Percentiles rank a stretch among this genome's conserved stretches.
These are phyloP conservation scores for Ceriops decandra DNA, from an alignment of 345 rosid genomes.

Conservation along the genomic window DNA sequence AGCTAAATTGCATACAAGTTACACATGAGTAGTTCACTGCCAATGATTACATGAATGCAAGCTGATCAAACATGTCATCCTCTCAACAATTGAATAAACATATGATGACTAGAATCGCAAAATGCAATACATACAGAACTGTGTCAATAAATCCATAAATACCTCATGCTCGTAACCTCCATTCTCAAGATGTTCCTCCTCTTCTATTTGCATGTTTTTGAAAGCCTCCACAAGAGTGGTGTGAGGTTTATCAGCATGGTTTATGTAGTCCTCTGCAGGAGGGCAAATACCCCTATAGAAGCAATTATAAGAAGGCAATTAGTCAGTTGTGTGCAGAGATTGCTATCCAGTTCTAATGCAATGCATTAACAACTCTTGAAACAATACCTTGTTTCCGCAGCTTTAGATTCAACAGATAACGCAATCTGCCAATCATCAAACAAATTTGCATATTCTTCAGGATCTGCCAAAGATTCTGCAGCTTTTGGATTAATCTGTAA, in stretches of 20 bases:
- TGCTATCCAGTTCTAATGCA: not conserved
- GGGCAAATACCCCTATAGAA: conserved; percentile 55
- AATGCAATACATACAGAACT: not conserved
- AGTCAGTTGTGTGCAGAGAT: not conserved
- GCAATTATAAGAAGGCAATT: conserved; percentile 17
- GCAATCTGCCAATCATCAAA: conserved; percentile 99
- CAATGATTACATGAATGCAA: not conserved
- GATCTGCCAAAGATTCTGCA: conserved; percentile 97
- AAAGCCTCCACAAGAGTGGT: conserved; percentile 83
- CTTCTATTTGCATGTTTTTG: conserved; percentile 80
- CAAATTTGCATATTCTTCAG: conserved; percentile 91
- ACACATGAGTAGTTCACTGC: not conserved
- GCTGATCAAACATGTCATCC: not conserved
- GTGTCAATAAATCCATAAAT: conserved; percentile 5
- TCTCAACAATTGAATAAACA: not conserved
- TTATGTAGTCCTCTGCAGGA: conserved; percentile 59
- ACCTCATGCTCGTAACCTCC: conserved; percentile 79
- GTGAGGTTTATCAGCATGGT: conserved; percentile 61
- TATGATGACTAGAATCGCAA: not conserved
- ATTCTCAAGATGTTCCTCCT: conserved; percentile 75
- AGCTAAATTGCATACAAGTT: not conserved
- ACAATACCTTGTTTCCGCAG: conserved; percentile 66
- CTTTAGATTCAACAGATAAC: conserved; percentile 75
- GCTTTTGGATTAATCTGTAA: conserved; percentile 92
- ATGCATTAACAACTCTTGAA: not conserved